Evolutionary conservation across 106 monocot genomes (phyloP).

Genomic region (Acorus calamus): DNA sequence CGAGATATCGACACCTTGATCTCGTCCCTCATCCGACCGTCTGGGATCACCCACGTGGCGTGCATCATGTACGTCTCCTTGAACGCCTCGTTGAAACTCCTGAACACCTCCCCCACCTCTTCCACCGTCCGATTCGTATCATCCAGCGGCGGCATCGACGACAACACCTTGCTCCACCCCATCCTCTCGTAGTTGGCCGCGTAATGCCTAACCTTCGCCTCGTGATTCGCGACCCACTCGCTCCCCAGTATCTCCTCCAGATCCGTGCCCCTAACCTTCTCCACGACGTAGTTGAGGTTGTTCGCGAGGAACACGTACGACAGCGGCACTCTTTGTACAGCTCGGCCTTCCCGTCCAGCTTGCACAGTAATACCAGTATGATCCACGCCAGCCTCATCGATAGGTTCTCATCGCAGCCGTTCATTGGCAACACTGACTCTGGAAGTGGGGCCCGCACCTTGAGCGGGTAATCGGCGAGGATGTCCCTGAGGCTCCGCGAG

Average conservation of each 20-base stretch:
- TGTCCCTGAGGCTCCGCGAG: conserved; percentile 19
- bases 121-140: not conserved
- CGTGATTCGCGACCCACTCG: conserved; percentile 18
- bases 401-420: not conserved
- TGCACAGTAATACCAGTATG: conserved; percentile 21
- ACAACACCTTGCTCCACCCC: conserved; percentile 17
- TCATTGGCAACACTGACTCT: conserved; percentile 2
- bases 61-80: conserved; percentile 22
- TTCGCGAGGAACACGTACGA: conserved; percentile 33
- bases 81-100: conserved; percentile 23
- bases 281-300: conserved; percentile 25
- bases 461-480: conserved; percentile 30
- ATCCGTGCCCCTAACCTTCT: conserved; percentile 12
- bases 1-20: no score
- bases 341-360: conserved; percentile 28
- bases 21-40: no score
- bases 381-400: conserved; percentile 15
- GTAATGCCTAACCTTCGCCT: conserved; percentile 12
- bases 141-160: not conserved
- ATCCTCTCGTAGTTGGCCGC: conserved; percentile 7
- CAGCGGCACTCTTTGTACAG: conserved; percentile 11
- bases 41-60: not conserved
- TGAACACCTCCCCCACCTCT: not conserved
- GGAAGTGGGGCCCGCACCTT: conserved; percentile 1
- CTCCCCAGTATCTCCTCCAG: conserved; percentile 19